phyloP scores from a whole-genome alignment of 192 early-diverging fungal genomes.

The Phlyctochytrium planicorne region DNA sequence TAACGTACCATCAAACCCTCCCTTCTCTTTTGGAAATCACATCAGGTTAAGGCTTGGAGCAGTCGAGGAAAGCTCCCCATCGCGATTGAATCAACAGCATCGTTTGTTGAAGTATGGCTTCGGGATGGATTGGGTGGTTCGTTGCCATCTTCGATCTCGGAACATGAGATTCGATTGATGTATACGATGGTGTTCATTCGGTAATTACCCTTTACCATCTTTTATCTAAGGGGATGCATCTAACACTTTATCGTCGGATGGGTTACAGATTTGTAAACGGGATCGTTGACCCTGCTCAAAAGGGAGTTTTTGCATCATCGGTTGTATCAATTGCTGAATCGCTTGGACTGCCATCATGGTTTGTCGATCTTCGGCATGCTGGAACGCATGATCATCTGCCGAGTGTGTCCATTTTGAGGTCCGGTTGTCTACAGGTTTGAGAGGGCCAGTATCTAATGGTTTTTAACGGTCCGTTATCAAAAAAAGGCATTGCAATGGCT shows the following conservation, averaged over 20 bases:
- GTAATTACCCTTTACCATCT: constrained; percentile 15
- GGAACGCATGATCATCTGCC: constrained; percentile 57
- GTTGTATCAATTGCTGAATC: constrained; percentile 46
- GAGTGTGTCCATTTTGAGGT: constrained; percentile 35
- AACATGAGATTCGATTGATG: constrained; percentile 49
- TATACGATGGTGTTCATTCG: constrained; percentile 54
- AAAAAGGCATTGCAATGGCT: constrained; percentile 50
- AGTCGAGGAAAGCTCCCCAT: constrained; percentile 66
- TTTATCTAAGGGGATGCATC: too few relatives aligned
- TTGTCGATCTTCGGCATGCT: constrained; percentile 57
- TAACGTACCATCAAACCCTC: too few relatives aligned
- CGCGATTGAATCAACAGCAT: constrained; percentile 64
- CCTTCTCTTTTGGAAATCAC: neutral
- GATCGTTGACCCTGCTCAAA: constrained; percentile 49
- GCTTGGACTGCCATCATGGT: constrained; percentile 56
- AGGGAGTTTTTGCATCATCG: constrained; percentile 46
- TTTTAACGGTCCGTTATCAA: neutral
- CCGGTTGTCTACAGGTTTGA: constrained; percentile 39
- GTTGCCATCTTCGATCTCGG: constrained; percentile 25
- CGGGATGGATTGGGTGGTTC: constrained; percentile 41
- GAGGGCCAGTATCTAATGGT: neutral
- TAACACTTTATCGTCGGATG: too few relatives aligned
- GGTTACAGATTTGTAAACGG: constrained; percentile 62
- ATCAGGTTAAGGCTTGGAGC: constrained; percentile 69
- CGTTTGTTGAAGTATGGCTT: constrained; percentile 59